Evolutionary conservation across 257 asterid genomes (phyloP).

Genomic region (Pogostemon cablin): DNA sequence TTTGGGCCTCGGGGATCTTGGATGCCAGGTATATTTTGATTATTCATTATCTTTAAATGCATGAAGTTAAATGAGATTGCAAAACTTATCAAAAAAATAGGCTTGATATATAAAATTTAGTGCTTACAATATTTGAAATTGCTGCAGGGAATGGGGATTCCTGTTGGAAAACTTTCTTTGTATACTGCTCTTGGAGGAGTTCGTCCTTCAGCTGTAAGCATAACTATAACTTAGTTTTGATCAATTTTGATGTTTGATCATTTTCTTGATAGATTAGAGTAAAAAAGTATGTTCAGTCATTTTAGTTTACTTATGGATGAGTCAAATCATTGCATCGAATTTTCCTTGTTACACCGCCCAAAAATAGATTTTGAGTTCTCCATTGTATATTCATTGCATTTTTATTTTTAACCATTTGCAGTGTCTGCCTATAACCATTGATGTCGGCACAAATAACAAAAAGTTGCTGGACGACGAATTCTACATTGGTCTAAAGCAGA

Average conservation of each 20-base stretch:
- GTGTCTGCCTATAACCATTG: slow-evolving; percentile 91
- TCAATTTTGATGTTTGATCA: background rate
- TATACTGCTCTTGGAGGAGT: slow-evolving; percentile 98
- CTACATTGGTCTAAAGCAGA: slow-evolving; percentile 86
- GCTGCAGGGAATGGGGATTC: slow-evolving; percentile 96
- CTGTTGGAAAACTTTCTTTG: slow-evolving; percentile 92
- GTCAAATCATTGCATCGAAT: background rate
- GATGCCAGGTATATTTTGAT: slow-evolving; percentile 74
- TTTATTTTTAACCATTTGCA: slow-evolving; percentile 32
- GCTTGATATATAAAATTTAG: background rate
- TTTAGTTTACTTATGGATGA: background rate
- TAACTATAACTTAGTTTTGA: slow-evolving; percentile 17
- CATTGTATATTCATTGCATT: background rate
- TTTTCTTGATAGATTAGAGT: background rate
- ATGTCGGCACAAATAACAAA: slow-evolving; percentile 93
- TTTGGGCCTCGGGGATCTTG: slow-evolving; percentile 97
- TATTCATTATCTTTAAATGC: slow-evolving; percentile 13
- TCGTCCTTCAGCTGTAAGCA: slow-evolving; percentile 94
- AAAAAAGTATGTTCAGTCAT: background rate
- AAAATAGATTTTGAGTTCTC: background rate
- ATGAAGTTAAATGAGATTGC: background rate
- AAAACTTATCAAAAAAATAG: slow-evolving; percentile 13
- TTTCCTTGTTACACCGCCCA: background rate
- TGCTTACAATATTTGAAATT: slow-evolving; percentile 20
- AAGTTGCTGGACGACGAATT: slow-evolving; percentile 78